Conservation (phyloP, 805 yeast genomes). For the Blastobotrys chiropterorum region DNA sequence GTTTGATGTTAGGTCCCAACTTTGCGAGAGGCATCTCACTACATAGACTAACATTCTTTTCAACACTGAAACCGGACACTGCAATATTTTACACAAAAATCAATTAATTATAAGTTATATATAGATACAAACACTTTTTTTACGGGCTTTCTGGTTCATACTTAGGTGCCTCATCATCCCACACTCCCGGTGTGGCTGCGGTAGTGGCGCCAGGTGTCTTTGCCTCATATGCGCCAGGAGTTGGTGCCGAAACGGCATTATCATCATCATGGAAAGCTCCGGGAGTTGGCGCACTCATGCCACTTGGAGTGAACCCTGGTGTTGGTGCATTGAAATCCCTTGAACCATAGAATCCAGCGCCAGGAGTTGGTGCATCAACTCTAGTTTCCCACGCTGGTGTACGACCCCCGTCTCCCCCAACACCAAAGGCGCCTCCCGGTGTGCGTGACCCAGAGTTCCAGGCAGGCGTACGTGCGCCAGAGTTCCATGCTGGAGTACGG, state of each 20-base stretch:
- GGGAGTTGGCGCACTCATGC: conserved; percentile 37
- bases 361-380: conserved; percentile 37
- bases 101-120: neutral
- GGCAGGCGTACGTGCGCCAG: conserved; percentile 44
- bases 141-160: conserved; percentile 25
- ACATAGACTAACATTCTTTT: no score
- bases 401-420: conserved; percentile 35
- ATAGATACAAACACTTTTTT: neutral
- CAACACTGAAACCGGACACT: no score
- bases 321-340: conserved; percentile 34
- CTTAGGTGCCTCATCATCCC: conserved; percentile 29
- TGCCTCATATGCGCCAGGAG: conserved; percentile 33
- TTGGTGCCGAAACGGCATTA: conserved; percentile 27
- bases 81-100: neutral
- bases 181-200: conserved; percentile 30
- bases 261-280: conserved; percentile 26
- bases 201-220: conserved; percentile 31
- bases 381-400: conserved; percentile 39
- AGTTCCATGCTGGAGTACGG: conserved; percentile 31
- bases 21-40: neutral
- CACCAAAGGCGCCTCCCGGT: conserved; percentile 35
- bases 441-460: conserved; percentile 37
- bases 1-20: neutral
- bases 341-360: conserved; percentile 17
- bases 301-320: conserved; percentile 31